Evolutionary conservation across 2,329 filamentous ascomycete species (phyloP).

Genomic region (Rachicladosporium sp.): DNA sequence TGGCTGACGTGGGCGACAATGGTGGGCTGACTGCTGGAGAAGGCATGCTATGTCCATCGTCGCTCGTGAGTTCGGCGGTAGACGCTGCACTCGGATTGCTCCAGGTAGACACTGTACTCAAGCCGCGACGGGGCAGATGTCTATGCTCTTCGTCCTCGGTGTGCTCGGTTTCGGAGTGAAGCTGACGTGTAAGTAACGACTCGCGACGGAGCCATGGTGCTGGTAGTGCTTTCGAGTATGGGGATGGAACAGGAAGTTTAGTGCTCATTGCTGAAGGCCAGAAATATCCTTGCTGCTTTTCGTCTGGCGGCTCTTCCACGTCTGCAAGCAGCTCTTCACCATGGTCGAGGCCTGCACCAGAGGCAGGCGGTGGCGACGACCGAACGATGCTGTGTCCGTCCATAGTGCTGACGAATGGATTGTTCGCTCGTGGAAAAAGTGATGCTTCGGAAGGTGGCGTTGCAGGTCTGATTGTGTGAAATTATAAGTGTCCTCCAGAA

Average conservation of each 20-base stretch:
- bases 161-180: conserved; percentile 44
- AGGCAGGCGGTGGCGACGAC: conserved; percentile 8
- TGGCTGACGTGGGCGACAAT: conserved; percentile 44
- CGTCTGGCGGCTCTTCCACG: conserved; percentile 78
- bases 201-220: conserved; percentile 48
- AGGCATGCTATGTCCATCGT: conserved; percentile 61
- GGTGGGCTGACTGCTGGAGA: conserved; percentile 82
- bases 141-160: conserved; percentile 21
- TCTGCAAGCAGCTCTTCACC: conserved; percentile 58
- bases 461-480: neutral
- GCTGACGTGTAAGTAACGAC: conserved; percentile 77
- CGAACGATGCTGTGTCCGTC: conserved; percentile 7
- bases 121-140: conserved; percentile 25
- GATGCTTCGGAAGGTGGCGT: conserved; percentile 1
- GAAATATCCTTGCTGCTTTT: conserved; percentile 28
- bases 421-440: conserved; percentile 1
- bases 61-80: conserved; percentile 86
- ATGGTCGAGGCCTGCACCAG: conserved; percentile 15
- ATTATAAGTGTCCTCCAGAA: conserved; percentile 1
- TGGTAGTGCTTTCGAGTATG: conserved; percentile 36
- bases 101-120: conserved; percentile 52
- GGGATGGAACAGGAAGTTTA: conserved; percentile 10
- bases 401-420: conserved; percentile 6
- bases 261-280: conserved; percentile 14
- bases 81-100: conserved; percentile 73